Evolutionary conservation across 495 filamentous ascomycete species (phyloP).

Genomic region (Gamarada debralockiae): DNA sequence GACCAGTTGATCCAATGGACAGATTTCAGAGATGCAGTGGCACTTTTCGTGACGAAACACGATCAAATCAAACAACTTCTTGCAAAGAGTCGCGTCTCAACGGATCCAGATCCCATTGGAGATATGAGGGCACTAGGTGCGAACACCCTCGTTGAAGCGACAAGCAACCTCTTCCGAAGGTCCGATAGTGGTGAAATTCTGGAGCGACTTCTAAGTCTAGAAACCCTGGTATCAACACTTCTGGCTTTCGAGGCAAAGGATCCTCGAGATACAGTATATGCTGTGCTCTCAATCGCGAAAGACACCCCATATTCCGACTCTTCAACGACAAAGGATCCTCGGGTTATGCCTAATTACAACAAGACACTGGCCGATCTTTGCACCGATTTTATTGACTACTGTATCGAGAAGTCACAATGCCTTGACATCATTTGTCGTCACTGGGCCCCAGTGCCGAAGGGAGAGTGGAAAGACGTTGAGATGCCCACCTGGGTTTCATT

Average conservation of each 20-base stretch:
- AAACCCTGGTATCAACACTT: conserved; percentile 30
- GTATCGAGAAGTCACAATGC: conserved; percentile 17
- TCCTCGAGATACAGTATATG: conserved; percentile 30
- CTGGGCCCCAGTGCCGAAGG: conserved; percentile 23
- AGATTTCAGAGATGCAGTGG: conserved; percentile 28
- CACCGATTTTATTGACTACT: conserved; percentile 23
- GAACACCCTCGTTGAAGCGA: conserved; percentile 31
- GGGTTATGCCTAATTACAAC: too few species aligned
- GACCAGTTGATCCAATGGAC: conserved; percentile 24
- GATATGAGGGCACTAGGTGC: conserved; percentile 31
- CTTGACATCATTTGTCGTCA: conserved; percentile 32
- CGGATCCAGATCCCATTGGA: conserved; percentile 10
- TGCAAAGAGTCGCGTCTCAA: neutral
- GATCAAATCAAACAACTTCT: neutral
- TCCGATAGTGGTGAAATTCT: conserved; percentile 5
- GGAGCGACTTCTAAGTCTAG: conserved; percentile 16
- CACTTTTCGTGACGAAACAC: conserved; percentile 12
- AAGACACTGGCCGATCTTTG: too few species aligned
- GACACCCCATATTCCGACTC: conserved; percentile 22
- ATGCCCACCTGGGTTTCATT: conserved; percentile 23
- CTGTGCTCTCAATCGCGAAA: conserved; percentile 28
- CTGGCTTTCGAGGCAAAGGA: conserved; percentile 26
- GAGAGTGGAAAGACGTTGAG: neutral
- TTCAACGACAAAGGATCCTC: too few species aligned
- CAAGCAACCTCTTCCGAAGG: conserved; percentile 28